phyloP scores from a whole-genome alignment of 495 filamentous ascomycete species.

The Friedmanniomyces simplex region DNA sequence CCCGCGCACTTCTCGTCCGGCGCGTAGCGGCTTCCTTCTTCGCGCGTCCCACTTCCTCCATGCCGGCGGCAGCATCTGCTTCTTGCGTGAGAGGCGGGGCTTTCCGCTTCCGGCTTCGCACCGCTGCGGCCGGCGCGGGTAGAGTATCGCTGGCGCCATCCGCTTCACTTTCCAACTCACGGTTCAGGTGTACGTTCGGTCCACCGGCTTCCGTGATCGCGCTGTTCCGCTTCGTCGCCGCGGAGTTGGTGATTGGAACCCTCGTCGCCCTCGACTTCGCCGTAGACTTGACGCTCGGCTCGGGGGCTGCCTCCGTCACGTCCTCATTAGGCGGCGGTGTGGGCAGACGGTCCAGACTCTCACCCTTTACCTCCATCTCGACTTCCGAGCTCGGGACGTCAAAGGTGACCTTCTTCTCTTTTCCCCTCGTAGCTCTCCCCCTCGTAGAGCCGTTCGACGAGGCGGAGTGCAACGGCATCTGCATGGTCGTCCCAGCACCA shows the following conservation, averaged over 20 bases:
- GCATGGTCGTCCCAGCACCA: background rate
- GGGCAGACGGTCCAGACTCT: background rate
- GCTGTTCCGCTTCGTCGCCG: background rate
- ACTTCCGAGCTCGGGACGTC: too few species aligned
- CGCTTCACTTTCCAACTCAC: background rate
- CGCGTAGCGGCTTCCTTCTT: conserved; percentile 6
- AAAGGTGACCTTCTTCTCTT: conserved; percentile 4
- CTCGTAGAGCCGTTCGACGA: background rate
- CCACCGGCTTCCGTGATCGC: background rate
- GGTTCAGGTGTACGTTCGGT: background rate
- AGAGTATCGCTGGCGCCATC: background rate
- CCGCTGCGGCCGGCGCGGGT: background rate
- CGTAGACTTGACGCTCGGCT: too few species aligned
- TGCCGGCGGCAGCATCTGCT: background rate
- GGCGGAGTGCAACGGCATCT: conserved; percentile 2
- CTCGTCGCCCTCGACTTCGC: background rate
- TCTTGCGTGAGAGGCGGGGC: background rate
- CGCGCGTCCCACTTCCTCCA: background rate
- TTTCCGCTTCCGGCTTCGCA: background rate
- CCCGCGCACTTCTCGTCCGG: conserved; percentile 13
- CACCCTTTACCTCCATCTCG: background rate
- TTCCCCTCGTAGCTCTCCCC: background rate
- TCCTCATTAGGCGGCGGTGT: background rate
- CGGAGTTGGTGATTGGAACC: background rate
- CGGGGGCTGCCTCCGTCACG: background rate